Evolutionary conservation across 202 grass and related monocot species (phyloP).

Genomic region (Panicum hallii): DNA sequence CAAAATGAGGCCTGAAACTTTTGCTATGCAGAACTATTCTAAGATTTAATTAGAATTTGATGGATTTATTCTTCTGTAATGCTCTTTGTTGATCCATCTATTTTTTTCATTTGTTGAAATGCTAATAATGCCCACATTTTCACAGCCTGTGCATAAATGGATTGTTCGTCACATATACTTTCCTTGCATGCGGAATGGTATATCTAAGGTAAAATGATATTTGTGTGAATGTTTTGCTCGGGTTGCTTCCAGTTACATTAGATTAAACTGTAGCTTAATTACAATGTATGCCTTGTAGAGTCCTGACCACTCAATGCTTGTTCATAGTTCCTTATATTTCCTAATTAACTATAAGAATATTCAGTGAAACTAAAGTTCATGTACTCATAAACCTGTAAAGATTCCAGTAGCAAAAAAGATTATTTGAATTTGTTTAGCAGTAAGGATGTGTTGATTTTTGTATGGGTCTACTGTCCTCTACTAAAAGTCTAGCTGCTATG

Average conservation of each 20-base stretch:
- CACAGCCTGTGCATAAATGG: constrained; percentile 87
- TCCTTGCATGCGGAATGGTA: constrained; percentile 75
- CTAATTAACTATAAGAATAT: neutral
- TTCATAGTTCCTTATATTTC: neutral
- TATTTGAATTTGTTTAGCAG: constrained; percentile 14
- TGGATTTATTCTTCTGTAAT: neutral
- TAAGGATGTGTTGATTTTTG: constrained; percentile 21
- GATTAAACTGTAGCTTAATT: neutral
- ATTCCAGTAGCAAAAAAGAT: neutral
- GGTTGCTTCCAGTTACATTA: neutral
- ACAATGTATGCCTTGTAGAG: neutral
- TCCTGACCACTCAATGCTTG: neutral
- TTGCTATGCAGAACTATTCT: constrained; percentile 4
- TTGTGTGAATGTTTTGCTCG: neutral
- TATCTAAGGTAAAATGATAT: constrained; percentile 67
- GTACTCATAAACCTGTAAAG: constrained; percentile 3
- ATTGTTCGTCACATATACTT: constrained; percentile 75
- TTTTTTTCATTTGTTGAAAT: constrained; percentile 23
- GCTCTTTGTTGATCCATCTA: neutral
- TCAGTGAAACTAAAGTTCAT: neutral
- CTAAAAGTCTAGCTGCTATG: neutral
- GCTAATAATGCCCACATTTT: constrained; percentile 38
- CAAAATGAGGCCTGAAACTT: neutral
- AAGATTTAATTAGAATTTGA: constrained; percentile 6
- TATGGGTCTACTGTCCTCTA: constrained; percentile 3